Evolutionary conservation across 768 basidiomycete species (phyloP).

Genomic region (Auriculariales sp.): DNA sequence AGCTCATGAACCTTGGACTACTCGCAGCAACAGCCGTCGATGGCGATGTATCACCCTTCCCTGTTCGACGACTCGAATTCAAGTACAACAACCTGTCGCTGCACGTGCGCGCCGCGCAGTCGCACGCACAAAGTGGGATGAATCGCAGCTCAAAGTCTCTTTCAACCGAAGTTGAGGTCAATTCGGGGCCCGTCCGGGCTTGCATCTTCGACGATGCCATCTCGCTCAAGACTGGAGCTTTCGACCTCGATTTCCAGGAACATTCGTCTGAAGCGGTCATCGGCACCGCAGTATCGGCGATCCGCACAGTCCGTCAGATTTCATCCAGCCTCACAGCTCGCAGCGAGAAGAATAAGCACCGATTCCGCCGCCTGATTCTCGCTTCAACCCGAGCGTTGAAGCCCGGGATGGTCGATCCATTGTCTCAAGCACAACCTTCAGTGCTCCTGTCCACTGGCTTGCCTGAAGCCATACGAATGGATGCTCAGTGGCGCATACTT

Average conservation of each 20-base stretch:
- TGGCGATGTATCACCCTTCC: not conserved
- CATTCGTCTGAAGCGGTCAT: not conserved
- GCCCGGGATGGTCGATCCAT: slow-evolving; percentile 40
- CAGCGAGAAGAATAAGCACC: not conserved
- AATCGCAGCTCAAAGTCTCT: not conserved
- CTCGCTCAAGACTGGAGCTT: not conserved
- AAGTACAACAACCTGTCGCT: not conserved
- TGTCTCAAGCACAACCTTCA: slow-evolving; percentile 74
- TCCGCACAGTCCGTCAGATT: not conserved
- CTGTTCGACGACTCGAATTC: not conserved
- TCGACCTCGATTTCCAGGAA: not conserved
- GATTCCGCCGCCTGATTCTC: not conserved
- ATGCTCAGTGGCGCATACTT: slow-evolving; percentile 59
- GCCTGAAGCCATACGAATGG: slow-evolving; percentile 51
- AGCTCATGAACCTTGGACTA: not conserved
- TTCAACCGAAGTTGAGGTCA: not conserved
- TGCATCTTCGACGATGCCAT: not conserved
- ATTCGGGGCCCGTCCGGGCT: not conserved
- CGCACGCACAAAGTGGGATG: not conserved
- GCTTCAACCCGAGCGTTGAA: not conserved
- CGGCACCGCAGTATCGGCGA: not conserved
- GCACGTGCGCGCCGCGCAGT: not conserved
- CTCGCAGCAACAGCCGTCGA: not conserved
- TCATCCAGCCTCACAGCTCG: not conserved
- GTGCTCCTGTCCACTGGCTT: slow-evolving; percentile 65